These are phyloP conservation scores for Scytalidium lignicola DNA, from an alignment of 2,329 filamentous ascomycete species.

Conservation along the genomic window DNA sequence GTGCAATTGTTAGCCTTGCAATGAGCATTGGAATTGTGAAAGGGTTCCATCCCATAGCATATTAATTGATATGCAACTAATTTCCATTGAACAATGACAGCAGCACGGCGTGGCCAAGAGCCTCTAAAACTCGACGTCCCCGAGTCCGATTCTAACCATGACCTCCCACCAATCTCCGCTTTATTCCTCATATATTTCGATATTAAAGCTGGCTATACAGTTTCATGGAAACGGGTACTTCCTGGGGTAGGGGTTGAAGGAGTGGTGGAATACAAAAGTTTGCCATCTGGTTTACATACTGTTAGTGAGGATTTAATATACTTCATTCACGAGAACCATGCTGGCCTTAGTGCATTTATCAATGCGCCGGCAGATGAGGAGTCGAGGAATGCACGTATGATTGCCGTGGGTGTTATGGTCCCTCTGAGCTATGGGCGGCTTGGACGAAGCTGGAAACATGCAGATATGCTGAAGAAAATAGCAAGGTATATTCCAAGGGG, in stretches of 20 bases:
- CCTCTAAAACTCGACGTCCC: conserved; percentile 26
- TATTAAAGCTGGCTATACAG: conserved; percentile 85
- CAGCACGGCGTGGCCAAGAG: conserved; percentile 26
- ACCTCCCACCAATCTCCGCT: conserved; percentile 63
- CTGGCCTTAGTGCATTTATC: conserved; percentile 87
- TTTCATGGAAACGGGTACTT: conserved; percentile 77
- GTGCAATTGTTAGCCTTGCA: not conserved
- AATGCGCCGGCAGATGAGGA: conserved; percentile 75
- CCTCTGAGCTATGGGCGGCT: conserved; percentile 79
- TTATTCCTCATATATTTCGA: conserved; percentile 90
- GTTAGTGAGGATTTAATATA: conserved; percentile 87
- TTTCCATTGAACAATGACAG: conserved; percentile 19
- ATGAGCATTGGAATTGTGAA: not conserved
- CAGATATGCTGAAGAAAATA: conserved; percentile 67
- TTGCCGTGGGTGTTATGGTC: conserved; percentile 85
- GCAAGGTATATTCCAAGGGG: conserved; percentile 49
- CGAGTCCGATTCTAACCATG: conserved; percentile 27
- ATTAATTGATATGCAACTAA: not conserved
- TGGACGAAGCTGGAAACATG: conserved; percentile 86
- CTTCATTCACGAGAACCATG: conserved; percentile 80
- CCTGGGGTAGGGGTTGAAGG: conserved; percentile 73
- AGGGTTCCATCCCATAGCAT: not conserved
- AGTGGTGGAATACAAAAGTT: conserved; percentile 90
- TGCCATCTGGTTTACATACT: conserved; percentile 88
- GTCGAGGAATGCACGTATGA: conserved; percentile 84